Percentiles rank a stretch among this genome's conserved stretches.
Conservation (phyloP, 306 rosid genomes). For the Psophocarpus tetragonolobus region DNA sequence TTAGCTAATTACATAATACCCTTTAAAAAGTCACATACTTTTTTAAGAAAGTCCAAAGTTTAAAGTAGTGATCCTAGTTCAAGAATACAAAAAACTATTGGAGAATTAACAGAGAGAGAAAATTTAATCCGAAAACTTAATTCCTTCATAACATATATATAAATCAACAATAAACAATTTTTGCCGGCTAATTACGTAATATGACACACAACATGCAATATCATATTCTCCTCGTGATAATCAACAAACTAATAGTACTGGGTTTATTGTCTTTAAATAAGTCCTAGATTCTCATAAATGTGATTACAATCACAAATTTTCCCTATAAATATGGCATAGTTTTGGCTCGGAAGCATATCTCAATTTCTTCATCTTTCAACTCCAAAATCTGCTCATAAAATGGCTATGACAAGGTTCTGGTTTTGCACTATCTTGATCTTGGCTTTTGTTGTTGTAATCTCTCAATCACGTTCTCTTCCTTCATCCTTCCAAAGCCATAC, state of each 20-base stretch:
- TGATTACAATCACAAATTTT: not conserved
- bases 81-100: too few relatives aligned
- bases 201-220: not conserved
- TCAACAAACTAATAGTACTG: too few relatives aligned
- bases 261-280: too few relatives aligned
- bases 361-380: not conserved
- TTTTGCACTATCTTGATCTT: conserved; percentile 21
- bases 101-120: not conserved
- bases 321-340: conserved; percentile 24
- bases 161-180: not conserved
- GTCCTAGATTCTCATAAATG: too few relatives aligned
- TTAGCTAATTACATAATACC: too few relatives aligned
- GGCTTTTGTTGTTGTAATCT: not conserved
- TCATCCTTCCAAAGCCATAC: not conserved
- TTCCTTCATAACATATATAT: not conserved
- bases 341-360: not conserved
- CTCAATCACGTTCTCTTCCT: conserved; percentile 24
- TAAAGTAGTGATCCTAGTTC: not conserved
- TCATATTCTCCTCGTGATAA: not conserved
- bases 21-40: not conserved
- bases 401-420: conserved; percentile 22
- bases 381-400: not conserved
- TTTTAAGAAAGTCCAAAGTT: not conserved
- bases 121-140: not conserved
- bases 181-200: too few relatives aligned